These are phyloP conservation scores for Pyrenochaeta sp. DNA, from an alignment of 2,329 filamentous ascomycete genomes.

Conservation along the genomic window DNA sequence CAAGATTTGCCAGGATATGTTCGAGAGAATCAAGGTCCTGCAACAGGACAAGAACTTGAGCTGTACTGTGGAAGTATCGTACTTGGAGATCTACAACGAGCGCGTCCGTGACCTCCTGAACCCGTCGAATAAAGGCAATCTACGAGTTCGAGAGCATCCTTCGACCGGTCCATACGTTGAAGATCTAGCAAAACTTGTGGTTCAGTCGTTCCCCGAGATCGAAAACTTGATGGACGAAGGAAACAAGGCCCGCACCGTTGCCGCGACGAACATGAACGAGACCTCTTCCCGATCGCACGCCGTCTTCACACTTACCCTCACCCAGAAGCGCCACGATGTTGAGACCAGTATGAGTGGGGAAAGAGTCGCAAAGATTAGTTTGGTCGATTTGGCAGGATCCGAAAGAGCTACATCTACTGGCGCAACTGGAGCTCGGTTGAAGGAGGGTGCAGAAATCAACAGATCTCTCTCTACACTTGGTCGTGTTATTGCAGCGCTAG, in stretches of 20 bases:
- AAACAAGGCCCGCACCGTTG: constrained; percentile 97
- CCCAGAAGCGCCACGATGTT: constrained; percentile 87
- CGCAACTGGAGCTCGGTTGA: constrained; percentile 91
- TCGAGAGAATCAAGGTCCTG: constrained; percentile 78
- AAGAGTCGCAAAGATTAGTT: constrained; percentile 96
- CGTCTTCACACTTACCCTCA: constrained; percentile 95
- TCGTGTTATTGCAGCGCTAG: constrained; percentile 94
- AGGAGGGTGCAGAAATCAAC: constrained; percentile 99
- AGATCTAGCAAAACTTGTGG: constrained; percentile 93
- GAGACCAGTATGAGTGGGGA: constrained; percentile 98
- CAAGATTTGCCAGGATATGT: constrained; percentile 97
- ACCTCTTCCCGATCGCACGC: constrained; percentile 98
- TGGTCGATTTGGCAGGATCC: constrained; percentile 97
- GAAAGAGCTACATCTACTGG: constrained; percentile 97
- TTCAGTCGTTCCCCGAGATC: constrained; percentile 92
- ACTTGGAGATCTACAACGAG: constrained; percentile 99
- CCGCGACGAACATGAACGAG: constrained; percentile 99
- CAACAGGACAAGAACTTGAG: constrained; percentile 78
- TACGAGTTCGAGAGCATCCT: constrained; percentile 97
- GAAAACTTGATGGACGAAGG: constrained; percentile 99
- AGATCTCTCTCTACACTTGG: constrained; percentile 94
- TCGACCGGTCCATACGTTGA: constrained; percentile 98
- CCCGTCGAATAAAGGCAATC: constrained; percentile 91
- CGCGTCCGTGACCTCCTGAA: constrained; percentile 94
- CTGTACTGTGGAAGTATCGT: constrained; percentile 97